Percentiles rank a stretch among this genome's conserved stretches.
Evolutionary conservation across 2,329 filamentous ascomycete species (phyloP).

Genomic region (Phyllosticta citriasiana): DNA sequence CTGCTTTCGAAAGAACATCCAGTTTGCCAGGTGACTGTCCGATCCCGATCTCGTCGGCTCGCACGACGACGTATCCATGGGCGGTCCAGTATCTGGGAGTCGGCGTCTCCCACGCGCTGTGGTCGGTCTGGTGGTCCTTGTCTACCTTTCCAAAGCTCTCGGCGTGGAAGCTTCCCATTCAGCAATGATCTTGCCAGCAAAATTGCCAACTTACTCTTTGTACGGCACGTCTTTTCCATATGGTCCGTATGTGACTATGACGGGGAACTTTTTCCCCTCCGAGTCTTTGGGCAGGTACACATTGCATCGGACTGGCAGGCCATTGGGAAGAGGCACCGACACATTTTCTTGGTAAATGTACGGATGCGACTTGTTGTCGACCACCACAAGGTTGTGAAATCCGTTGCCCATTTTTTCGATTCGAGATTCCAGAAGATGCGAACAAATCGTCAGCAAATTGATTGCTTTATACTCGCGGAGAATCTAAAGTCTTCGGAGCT

Average conservation of each 20-base stretch:
- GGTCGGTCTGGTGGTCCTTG: slow-evolving; percentile 41
- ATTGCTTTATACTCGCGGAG: background rate
- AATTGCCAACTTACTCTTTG: background rate
- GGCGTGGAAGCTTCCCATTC: slow-evolving; percentile 23
- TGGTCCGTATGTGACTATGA: background rate
- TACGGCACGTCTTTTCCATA: background rate
- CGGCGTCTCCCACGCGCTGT: slow-evolving; percentile 52
- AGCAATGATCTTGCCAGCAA: background rate
- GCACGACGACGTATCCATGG: slow-evolving; percentile 46
- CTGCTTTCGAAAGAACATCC: slow-evolving; percentile 41
- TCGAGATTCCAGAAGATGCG: background rate
- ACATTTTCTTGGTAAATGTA: slow-evolving; percentile 44
- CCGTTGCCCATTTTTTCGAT: background rate
- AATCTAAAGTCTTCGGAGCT: background rate
- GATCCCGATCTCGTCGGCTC: slow-evolving; percentile 40
- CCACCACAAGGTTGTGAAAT: slow-evolving; percentile 22
- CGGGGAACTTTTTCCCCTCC: background rate
- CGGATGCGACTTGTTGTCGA: slow-evolving; percentile 25
- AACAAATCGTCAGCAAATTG: background rate
- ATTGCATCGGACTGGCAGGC: slow-evolving; percentile 37
- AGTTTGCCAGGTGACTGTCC: slow-evolving; percentile 40
- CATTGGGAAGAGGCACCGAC: slow-evolving; percentile 29
- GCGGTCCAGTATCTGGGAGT: slow-evolving; percentile 48
- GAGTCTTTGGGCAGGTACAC: slow-evolving; percentile 38
- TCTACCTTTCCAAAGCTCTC: slow-evolving; percentile 42